Conservation (phyloP, 202 grass and related monocot species). For the Setaria viridis region DNA sequence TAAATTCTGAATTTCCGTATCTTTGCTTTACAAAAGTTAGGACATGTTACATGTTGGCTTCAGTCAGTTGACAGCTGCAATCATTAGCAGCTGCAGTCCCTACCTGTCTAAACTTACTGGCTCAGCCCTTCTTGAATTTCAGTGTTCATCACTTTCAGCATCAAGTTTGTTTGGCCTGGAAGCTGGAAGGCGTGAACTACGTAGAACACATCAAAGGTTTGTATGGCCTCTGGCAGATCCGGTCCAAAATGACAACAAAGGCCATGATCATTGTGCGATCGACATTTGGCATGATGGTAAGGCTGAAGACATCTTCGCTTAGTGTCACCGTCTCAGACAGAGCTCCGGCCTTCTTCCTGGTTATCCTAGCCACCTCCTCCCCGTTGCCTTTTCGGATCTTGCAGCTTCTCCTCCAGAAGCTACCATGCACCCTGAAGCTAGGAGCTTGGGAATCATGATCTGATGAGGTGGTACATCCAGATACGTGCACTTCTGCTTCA, state of each 20-base stretch:
- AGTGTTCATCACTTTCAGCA: neutral
- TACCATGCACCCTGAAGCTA: conserved; percentile 54
- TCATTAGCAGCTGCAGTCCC: neutral
- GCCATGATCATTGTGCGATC: conserved; percentile 69
- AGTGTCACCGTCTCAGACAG: conserved; percentile 43
- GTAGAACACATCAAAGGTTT: conserved; percentile 33
- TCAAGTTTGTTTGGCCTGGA: neutral
- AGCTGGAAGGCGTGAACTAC: neutral
- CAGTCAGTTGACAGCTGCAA: neutral
- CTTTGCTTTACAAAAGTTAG: neutral
- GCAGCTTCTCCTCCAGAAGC: conserved; percentile 68
- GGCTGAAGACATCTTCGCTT: conserved; percentile 74
- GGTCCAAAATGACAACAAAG: conserved; percentile 71
- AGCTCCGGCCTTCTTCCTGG: conserved; percentile 43
- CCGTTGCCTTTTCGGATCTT: conserved; percentile 47
- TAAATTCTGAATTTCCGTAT: neutral
- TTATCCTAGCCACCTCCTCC: conserved; percentile 60
- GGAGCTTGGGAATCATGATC: conserved; percentile 33
- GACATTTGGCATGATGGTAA: conserved; percentile 47
- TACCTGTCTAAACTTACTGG: neutral
- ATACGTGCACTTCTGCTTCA: conserved; percentile 50
- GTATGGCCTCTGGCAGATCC: conserved; percentile 59
- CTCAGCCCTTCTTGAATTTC: neutral
- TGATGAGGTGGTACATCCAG: neutral
- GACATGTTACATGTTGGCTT: neutral